Evolutionary conservation across 164 flowering plant species (phyloP).

Genomic region (Aristolochia fimbriata): DNA sequence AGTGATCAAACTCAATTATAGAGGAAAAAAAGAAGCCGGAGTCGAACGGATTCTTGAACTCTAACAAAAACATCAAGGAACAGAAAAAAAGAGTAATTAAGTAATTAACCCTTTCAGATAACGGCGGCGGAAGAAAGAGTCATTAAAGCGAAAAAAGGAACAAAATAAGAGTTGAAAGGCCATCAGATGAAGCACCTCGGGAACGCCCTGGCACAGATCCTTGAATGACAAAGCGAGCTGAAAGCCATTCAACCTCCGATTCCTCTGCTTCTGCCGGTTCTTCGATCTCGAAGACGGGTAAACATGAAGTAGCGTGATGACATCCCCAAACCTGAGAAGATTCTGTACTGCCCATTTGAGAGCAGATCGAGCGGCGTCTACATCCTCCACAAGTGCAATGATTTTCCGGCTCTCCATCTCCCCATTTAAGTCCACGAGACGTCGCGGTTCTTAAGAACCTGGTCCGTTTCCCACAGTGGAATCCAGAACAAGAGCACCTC

Average conservation of each 20-base stretch:
- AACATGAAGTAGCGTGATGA: constrained; percentile 73
- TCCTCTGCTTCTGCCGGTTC: constrained; percentile 36
- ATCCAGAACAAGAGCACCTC: not conserved
- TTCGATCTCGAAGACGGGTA: constrained; percentile 32
- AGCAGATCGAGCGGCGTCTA: constrained; percentile 65
- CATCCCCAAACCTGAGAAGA: constrained; percentile 53
- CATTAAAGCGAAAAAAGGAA: not conserved
- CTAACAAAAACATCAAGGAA: not conserved
- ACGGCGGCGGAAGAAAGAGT: not conserved
- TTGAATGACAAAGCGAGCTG: constrained; percentile 86
- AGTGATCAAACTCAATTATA: not conserved
- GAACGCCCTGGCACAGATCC: constrained; percentile 47
- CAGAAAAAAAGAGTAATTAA: too few species aligned
- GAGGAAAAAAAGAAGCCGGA: not conserved
- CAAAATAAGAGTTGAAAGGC: not conserved
- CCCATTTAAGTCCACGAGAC: constrained; percentile 1
- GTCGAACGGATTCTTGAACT: not conserved
- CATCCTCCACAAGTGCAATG: constrained; percentile 82
- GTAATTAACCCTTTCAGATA: too few species aligned
- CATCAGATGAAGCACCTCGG: constrained; percentile 25
- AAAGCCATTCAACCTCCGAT: constrained; percentile 55
- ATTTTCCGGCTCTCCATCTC: constrained; percentile 44
- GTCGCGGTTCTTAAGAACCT: constrained; percentile 11
- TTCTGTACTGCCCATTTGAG: constrained; percentile 79
- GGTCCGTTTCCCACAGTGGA: not conserved